phyloP scores from a whole-genome alignment of 257 asterid genomes.

The Galeopsis tetrahit region DNA sequence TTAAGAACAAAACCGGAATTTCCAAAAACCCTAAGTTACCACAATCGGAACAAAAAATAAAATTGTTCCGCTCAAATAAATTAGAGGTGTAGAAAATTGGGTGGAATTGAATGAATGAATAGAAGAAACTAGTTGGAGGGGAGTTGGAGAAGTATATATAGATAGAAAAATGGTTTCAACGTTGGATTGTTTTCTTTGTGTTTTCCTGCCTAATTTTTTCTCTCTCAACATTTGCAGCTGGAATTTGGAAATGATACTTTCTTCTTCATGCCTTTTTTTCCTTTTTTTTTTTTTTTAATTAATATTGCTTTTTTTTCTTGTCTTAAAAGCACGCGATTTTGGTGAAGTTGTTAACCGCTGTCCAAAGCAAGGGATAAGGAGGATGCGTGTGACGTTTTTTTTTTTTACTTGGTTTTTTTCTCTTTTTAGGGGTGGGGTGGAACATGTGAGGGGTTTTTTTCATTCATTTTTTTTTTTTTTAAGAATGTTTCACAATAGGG shows the following conservation, averaged over 20 bases:
- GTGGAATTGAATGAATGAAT: neutral
- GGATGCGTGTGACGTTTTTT: neutral
- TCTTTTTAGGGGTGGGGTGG: too few species aligned
- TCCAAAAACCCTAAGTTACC: conserved; percentile 31
- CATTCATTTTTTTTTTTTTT: too few species aligned
- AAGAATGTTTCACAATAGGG: too few species aligned
- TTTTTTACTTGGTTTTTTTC: neutral
- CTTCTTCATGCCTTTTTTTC: neutral
- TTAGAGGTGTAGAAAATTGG: neutral
- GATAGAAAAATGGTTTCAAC: conserved; percentile 15
- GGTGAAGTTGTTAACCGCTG: conserved; percentile 33
- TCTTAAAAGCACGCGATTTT: conserved; percentile 11
- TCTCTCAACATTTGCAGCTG: conserved; percentile 22
- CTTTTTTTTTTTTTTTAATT: neutral
- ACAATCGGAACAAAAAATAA: conserved; percentile 1
- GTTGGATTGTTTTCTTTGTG: neutral
- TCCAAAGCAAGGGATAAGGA: conserved; percentile 37
- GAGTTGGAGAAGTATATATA: conserved; percentile 15
- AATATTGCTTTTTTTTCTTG: neutral
- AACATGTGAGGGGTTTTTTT: too few species aligned
- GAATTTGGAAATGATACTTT: conserved; percentile 18
- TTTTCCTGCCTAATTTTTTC: conserved; percentile 23
- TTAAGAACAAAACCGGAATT: conserved; percentile 24
- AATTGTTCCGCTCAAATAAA: conserved; percentile 12
- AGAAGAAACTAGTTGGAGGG: conserved; percentile 4